phyloP scores from a whole-genome alignment of 2,329 filamentous ascomycete genomes.

The Diaporthe aspalathi region DNA sequence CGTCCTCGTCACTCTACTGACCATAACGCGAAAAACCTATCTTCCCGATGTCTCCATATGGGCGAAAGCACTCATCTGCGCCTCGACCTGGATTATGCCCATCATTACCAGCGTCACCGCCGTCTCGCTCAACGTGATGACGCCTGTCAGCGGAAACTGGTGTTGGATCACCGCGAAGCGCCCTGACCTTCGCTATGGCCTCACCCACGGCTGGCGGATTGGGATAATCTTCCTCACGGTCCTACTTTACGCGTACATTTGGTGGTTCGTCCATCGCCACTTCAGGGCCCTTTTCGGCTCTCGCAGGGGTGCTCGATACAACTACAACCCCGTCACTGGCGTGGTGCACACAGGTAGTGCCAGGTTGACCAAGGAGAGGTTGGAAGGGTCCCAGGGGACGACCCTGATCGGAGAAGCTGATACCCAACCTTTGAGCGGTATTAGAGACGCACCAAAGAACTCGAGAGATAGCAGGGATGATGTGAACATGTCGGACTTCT shows the following conservation, averaged over 20 bases:
- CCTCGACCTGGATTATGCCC: conserved; percentile 54
- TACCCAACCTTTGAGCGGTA: neutral
- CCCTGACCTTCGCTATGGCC: conserved; percentile 54
- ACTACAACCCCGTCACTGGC: conserved; percentile 12
- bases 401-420: conserved; percentile 17
- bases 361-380: neutral
- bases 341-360: conserved; percentile 2
- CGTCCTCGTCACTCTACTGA: conserved; percentile 47
- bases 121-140: conserved; percentile 46
- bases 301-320: conserved; percentile 2
- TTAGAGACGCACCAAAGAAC: neutral
- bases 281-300: conserved; percentile 24
- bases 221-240: conserved; percentile 55
- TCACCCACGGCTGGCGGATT: conserved; percentile 59
- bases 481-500: conserved; percentile 13
- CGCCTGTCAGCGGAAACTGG: conserved; percentile 54
- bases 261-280: conserved; percentile 47
- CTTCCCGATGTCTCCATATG: conserved; percentile 46
- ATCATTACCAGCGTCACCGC: conserved; percentile 50
- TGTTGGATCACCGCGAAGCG: conserved; percentile 56
- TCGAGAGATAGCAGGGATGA: conserved; percentile 12
- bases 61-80: conserved; percentile 50
- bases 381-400: conserved; percentile 22
- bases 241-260: conserved; percentile 57
- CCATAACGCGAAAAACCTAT: conserved; percentile 46